These are phyloP conservation scores for Citrullus colocynthis DNA, from an alignment of 306 rosid species.

Conservation along the genomic window DNA sequence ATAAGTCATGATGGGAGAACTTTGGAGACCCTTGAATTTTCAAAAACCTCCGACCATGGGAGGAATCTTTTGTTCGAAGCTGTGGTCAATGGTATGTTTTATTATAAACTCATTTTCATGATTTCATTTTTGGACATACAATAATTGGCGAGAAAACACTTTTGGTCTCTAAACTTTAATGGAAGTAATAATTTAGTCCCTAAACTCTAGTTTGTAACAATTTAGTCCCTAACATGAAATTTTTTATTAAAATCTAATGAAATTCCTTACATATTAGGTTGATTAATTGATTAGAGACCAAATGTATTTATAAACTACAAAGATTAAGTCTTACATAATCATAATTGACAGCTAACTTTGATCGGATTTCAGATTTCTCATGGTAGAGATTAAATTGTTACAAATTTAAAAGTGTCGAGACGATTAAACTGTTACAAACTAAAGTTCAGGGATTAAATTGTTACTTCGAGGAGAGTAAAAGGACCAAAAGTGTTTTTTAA, in stretches of 20 bases:
- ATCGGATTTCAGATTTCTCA: too few relatives aligned
- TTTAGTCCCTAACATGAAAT: not conserved
- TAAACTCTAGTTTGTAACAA: too few relatives aligned
- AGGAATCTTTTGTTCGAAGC: slow-evolving; percentile 47
- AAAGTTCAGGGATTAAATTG: too few relatives aligned
- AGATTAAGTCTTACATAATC: not conserved
- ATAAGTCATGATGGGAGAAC: slow-evolving; percentile 47
- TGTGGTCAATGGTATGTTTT: slow-evolving; percentile 46
- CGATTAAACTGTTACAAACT: not conserved
- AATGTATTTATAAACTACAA: not conserved
- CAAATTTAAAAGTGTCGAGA: not conserved
- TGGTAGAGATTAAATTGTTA: too few relatives aligned
- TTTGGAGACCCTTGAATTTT: slow-evolving; percentile 45
- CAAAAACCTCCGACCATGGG: slow-evolving; percentile 24
- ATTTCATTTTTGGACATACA: not conserved
- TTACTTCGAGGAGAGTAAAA: not conserved
- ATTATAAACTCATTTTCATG: slow-evolving; percentile 10
- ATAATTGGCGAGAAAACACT: not conserved
- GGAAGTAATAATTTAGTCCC: too few relatives aligned
- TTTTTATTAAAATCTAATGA: too few relatives aligned
- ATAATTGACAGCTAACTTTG: not conserved
- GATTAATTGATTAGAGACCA: not conserved
- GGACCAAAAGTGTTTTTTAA: not conserved
- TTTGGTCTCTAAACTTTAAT: too few relatives aligned
- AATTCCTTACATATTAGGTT: not conserved